Conservation (phyloP, 1,139 yeast genomes). For the Blastobotrys capitulatus region DNA sequence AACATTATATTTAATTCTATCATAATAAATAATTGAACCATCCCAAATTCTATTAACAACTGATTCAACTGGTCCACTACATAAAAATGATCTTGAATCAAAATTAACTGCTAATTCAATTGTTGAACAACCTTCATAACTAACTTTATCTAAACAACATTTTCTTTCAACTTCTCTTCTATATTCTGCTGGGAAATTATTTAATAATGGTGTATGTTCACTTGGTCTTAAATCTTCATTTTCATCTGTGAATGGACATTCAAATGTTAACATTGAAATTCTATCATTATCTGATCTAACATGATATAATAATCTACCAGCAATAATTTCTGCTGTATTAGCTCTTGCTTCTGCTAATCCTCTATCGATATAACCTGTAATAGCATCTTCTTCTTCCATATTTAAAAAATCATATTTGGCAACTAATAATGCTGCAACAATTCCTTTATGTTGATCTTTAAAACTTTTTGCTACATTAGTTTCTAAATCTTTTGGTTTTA, state of each 20-base stretch:
- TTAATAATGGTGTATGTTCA: conserved; percentile 17
- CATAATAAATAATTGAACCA: conserved; percentile 34
- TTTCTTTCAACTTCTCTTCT: conserved; percentile 11
- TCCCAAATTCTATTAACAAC: conserved; percentile 31
- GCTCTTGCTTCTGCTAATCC: conserved; percentile 30
- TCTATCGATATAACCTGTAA: conserved; percentile 19
- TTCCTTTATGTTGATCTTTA: conserved; percentile 27
- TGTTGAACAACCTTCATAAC: conserved; percentile 24
- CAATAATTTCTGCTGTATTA: conserved; percentile 29
- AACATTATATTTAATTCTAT: conserved; percentile 25
- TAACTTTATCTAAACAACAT: conserved; percentile 3
- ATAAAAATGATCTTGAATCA: conserved; percentile 26
- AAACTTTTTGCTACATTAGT: conserved; percentile 6
- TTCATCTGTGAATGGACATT: conserved; percentile 12
- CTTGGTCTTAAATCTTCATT: not conserved
- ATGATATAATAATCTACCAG: conserved; percentile 26
- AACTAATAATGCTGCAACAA: conserved; percentile 29
- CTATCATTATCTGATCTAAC: conserved; percentile 24
- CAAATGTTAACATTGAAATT: conserved; percentile 28
- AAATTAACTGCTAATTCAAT: conserved; percentile 29
- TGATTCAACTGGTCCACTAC: conserved; percentile 27
- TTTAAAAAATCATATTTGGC: conserved; percentile 26
- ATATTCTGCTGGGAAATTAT: conserved; percentile 1
- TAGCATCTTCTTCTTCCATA: conserved; percentile 24
- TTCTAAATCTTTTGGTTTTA: conserved; percentile 11